Evolutionary conservation across 805 yeast genomes (phyloP).

Genomic region (Cyberlindnera euphorbiiphila): DNA sequence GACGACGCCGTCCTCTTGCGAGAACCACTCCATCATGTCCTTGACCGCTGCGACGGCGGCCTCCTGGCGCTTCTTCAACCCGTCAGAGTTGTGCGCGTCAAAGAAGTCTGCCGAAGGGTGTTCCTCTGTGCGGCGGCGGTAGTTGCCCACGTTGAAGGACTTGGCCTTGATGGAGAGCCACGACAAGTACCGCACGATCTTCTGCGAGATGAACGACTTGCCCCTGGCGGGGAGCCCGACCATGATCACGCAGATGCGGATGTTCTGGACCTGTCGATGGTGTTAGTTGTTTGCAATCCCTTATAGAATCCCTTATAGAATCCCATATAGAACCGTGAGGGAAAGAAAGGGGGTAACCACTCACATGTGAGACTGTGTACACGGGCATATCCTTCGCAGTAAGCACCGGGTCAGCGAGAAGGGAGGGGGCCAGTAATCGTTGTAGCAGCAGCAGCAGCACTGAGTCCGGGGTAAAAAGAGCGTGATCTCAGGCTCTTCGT

Average conservation of each 20-base stretch:
- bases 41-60: slow-evolving; percentile 70
- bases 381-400: too few species aligned
- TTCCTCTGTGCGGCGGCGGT: slow-evolving; percentile 62
- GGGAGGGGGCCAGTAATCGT: not conserved
- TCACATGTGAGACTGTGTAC: slow-evolving; percentile 37
- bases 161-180: slow-evolving; percentile 89
- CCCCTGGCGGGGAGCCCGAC: slow-evolving; percentile 91
- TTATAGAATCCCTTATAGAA: too few species aligned
- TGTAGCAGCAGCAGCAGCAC: too few species aligned
- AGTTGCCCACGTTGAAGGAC: slow-evolving; percentile 86
- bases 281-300: too few species aligned
- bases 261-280: slow-evolving; percentile 48
- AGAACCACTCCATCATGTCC: slow-evolving; percentile 87
- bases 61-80: slow-evolving; percentile 55
- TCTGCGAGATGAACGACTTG: slow-evolving; percentile 90
- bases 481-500: too few species aligned
- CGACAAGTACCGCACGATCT: slow-evolving; percentile 83
- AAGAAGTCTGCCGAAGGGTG: slow-evolving; percentile 77
- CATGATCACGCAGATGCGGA: slow-evolving; percentile 82
- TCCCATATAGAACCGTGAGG: too few species aligned
- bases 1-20: slow-evolving; percentile 75
- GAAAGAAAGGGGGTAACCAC: too few species aligned
- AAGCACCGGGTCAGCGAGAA: too few species aligned
- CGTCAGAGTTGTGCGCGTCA: slow-evolving; percentile 61
- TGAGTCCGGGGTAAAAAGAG: too few species aligned